Percentiles rank a stretch among this genome's conserved stretches.
Conservation (phyloP, 352 stramenopile genomes). For the Phytophthora meadii region DNA sequence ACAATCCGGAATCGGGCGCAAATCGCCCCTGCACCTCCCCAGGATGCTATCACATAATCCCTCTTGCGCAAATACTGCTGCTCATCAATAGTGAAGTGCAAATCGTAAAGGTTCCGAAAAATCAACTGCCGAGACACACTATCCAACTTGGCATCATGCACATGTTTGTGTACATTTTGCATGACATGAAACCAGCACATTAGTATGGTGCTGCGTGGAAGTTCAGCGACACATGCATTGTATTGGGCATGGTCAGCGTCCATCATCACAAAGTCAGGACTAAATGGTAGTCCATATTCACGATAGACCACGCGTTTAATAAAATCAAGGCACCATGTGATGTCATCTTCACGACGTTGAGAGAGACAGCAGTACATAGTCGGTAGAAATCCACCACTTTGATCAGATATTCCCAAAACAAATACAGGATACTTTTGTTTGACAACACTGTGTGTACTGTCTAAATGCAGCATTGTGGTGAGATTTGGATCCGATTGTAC, state of each 20-base stretch:
- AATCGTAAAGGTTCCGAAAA: conserved; percentile 5
- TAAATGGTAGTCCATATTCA: background rate
- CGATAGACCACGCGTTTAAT: background rate
- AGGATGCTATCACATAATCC: background rate
- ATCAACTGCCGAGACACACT: background rate
- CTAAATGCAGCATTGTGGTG: background rate
- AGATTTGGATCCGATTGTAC: no score
- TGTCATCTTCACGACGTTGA: background rate
- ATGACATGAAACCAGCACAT: conserved; percentile 11
- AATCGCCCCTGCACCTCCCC: background rate
- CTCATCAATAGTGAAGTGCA: conserved; percentile 1
- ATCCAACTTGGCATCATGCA: background rate
- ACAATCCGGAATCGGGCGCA: background rate
- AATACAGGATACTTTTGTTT: background rate
- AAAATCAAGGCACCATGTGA: background rate
- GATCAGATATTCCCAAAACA: background rate
- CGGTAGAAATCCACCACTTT: background rate
- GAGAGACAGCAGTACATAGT: background rate
- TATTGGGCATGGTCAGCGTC: conserved; percentile 1
- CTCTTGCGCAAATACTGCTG: background rate
- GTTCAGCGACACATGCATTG: background rate
- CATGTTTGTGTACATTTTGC: background rate
- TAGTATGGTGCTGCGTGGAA: background rate
- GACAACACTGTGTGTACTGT: background rate
- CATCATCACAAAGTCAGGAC: conserved; percentile 1